A percentile compares a stretch with the other conserved stretches of the same genome.
phyloP scores from a whole-genome alignment of 441 rosid genomes.

The Flueggea neowawraea region DNA sequence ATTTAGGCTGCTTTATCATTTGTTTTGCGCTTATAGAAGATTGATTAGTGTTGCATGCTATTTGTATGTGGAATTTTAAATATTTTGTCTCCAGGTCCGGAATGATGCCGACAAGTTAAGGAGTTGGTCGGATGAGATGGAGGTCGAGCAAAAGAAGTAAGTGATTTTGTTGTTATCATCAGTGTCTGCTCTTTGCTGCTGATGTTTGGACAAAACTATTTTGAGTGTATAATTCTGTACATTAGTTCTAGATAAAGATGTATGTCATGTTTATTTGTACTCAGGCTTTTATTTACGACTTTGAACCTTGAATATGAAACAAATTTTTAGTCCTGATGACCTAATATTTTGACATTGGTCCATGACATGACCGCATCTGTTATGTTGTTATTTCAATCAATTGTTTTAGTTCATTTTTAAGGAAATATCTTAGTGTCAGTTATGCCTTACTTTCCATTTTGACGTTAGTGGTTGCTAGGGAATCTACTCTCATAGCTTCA shows the following conservation, averaged over 20 bases:
- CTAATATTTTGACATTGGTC: too few relatives aligned
- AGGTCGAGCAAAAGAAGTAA: conserved; percentile 78
- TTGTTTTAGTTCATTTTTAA: background rate
- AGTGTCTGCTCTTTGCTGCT: background rate
- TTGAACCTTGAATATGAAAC: too few relatives aligned
- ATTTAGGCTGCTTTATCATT: conserved; percentile 1
- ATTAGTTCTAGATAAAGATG: too few relatives aligned
- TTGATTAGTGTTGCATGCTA: background rate
- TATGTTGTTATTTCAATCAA: too few relatives aligned
- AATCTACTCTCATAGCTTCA: too few relatives aligned
- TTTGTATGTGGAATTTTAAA: conserved; percentile 5
- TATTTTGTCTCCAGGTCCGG: conserved; percentile 41
- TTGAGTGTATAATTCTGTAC: too few relatives aligned
- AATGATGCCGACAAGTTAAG: conserved; percentile 60
- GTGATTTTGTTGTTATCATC: background rate
- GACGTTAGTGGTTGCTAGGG: too few relatives aligned
- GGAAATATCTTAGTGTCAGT: background rate
- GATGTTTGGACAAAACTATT: background rate
- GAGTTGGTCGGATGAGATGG: conserved; percentile 87
- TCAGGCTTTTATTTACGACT: too few relatives aligned
- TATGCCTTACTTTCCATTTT: too few relatives aligned
- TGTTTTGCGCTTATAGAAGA: background rate
- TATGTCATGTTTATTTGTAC: too few relatives aligned
- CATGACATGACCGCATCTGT: too few relatives aligned
- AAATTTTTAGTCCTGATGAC: too few relatives aligned